Base-by-base conservation (phyloP, 768 basidiomycete species). In the Megacollybia marginata region DNA sequence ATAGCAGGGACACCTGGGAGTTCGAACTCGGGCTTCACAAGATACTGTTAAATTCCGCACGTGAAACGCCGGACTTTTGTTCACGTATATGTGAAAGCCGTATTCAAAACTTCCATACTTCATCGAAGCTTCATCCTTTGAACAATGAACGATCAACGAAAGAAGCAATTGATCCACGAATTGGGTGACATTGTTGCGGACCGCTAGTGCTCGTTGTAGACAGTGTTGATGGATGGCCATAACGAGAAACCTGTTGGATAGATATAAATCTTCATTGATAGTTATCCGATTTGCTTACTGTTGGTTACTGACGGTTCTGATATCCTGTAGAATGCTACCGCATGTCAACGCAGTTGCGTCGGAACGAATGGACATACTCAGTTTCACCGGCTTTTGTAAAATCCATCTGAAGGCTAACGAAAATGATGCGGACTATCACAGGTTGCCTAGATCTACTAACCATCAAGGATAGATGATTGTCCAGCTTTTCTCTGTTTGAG, bases 141-240 rank as follows among this genome's bases (percentile, higher is more conserved):
- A n/a, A n/a, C n/a, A n/a, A n/a, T n/a, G n/a, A n/a, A 88, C 83
- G 54, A 92, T 78, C 57, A 88, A 60, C 15, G 83, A 84, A 54
- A 91, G 68, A 56, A 92, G 73, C 48, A 92, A 65, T 52, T 82
- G 84, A 63, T 86, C 78, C 52, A 88, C 71, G 62, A 67, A 75
- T 54, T 74, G 68, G 52, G 72, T 69, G 58, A 71, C 73, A 46
- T 72, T 59, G 54, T 67, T 69, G 48, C 73, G 69, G 53, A 68
- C 63, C 50, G 67, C 67, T 51, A 86, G 59, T 40, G 76, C 75
- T 57, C 71, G n/a, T n/a, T n/a, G n/a, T n/a, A n/a, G n/a, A n/a
- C n/a, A n/a, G n/a, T n/a, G n/a, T n/a, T n/a, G n/a, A 67, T 79
- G 77, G 59, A 88, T 76, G 56, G 76, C 63, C 33, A 81, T 80